Evolutionary conservation across 352 stramenopile genomes (phyloP).

Genomic region (Phytophthora sp.): DNA sequence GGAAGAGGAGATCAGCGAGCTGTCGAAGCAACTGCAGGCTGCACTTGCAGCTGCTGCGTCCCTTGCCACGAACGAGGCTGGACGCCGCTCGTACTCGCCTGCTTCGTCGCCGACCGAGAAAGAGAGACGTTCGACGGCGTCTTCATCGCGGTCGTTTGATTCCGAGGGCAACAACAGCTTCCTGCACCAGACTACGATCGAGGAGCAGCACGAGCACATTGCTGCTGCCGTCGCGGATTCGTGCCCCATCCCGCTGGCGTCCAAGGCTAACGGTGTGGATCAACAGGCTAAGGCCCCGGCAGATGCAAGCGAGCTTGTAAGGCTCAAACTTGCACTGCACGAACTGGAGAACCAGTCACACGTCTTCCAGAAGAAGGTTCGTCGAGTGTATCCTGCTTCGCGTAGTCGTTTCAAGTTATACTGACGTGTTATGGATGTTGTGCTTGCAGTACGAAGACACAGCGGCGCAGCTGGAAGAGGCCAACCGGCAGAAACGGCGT

Average conservation of each 20-base stretch:
- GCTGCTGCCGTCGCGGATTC: slow-evolving; percentile 49
- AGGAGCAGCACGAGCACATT: slow-evolving; percentile 45
- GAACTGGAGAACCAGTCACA: slow-evolving; percentile 51
- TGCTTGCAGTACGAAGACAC: slow-evolving; percentile 59
- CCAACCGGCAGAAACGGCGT: slow-evolving; percentile 62
- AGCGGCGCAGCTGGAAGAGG: slow-evolving; percentile 50
- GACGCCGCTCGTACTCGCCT: slow-evolving; percentile 25
- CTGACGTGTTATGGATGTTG: neutral
- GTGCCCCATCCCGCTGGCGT: slow-evolving; percentile 48
- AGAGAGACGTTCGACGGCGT: slow-evolving; percentile 44
- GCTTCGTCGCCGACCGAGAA: slow-evolving; percentile 41
- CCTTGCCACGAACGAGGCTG: slow-evolving; percentile 26
- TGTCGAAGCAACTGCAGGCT: slow-evolving; percentile 58
- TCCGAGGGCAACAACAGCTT: slow-evolving; percentile 42
- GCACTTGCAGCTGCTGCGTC: slow-evolving; percentile 35
- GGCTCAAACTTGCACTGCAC: slow-evolving; percentile 50
- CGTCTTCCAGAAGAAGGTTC: slow-evolving; percentile 58
- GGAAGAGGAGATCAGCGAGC: slow-evolving; percentile 52
- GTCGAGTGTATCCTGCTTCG: neutral
- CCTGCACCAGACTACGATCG: slow-evolving; percentile 33
- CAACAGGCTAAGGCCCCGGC: slow-evolving; percentile 32
- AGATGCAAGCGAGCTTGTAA: slow-evolving; percentile 48
- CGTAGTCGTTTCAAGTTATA: neutral
- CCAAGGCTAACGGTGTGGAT: slow-evolving; percentile 15
- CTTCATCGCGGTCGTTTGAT: slow-evolving; percentile 44